phyloP scores from a whole-genome alignment of 2,329 filamentous ascomycete genomes.

The Parastagonospora avenae region DNA sequence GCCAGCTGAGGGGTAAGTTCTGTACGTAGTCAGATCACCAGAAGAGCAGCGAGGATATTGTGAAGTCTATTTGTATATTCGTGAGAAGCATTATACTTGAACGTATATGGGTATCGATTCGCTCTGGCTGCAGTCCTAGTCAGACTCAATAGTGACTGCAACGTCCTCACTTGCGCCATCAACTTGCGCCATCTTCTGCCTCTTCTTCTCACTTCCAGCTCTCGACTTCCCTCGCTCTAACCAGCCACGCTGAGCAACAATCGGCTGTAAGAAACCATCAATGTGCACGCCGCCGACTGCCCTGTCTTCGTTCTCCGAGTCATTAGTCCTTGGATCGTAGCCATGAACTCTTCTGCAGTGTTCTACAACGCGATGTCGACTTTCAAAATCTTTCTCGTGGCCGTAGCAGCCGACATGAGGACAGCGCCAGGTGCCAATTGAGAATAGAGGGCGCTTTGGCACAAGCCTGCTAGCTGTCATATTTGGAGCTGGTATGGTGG shows the following conservation, averaged over 20 bases:
- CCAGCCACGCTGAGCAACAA: conserved; percentile 47
- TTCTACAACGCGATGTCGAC: conserved; percentile 41
- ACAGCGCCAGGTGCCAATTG: conserved; percentile 33
- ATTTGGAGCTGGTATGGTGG: conserved; percentile 25
- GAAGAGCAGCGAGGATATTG: too few relatives aligned
- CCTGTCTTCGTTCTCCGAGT: conserved; percentile 52
- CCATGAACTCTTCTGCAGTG: conserved; percentile 56
- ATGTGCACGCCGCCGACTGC: conserved; percentile 68
- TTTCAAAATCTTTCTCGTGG: conserved; percentile 30
- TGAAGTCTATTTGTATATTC: too few relatives aligned
- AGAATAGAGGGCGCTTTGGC: conserved; percentile 35
- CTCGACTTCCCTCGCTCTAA: conserved; percentile 29
- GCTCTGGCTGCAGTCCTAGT: neutral
- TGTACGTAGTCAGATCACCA: too few relatives aligned
- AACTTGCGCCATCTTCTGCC: conserved; percentile 11
- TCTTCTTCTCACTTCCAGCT: conserved; percentile 18
- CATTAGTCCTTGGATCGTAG: conserved; percentile 46
- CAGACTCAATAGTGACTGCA: neutral
- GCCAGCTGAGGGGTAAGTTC: neutral
- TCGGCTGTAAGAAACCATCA: conserved; percentile 68
- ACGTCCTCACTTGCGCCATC: neutral
- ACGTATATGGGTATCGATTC: too few relatives aligned
- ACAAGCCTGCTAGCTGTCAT: neutral
- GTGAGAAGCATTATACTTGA: too few relatives aligned
- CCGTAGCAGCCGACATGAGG: conserved; percentile 40